Conservation (phyloP, 140 eudicot species). For the Senecio squalidus region DNA sequence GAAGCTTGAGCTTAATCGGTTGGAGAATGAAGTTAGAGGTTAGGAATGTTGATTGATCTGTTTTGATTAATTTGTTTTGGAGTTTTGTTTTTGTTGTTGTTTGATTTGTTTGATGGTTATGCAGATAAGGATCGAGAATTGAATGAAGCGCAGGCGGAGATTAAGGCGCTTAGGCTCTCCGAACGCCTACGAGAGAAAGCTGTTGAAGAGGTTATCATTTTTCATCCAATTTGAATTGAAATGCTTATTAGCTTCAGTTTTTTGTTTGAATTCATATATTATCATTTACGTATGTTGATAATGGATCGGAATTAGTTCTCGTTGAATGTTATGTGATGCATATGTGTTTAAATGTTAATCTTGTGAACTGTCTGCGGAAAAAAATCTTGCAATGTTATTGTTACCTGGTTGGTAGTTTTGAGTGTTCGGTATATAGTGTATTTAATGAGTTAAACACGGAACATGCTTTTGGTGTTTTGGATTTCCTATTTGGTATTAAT, state of each 20-base stretch:
- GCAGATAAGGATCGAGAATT: constrained; percentile 92
- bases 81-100: constrained; percentile 12
- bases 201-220: constrained; percentile 76
- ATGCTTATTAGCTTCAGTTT: neutral
- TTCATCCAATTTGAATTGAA: no score
- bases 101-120: constrained; percentile 17
- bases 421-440: neutral
- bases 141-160: constrained; percentile 85
- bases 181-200: constrained; percentile 89
- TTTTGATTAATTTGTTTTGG: neutral
- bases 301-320: no score
- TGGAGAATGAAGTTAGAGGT: constrained; percentile 98
- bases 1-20: constrained; percentile 82
- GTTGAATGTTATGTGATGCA: neutral
- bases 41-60: constrained; percentile 36
- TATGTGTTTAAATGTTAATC: neutral
- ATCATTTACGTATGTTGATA: no score
- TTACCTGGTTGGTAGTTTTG: neutral
- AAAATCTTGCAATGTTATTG: neutral
- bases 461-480: neutral
- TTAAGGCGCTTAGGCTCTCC: constrained; percentile 74
- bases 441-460: neutral
- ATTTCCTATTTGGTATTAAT: neutral
- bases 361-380: neutral
- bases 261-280: no score